A percentile compares a stretch with the other conserved stretches of the same genome.
phyloP scores from a whole-genome alignment of 2,329 filamentous ascomycete genomes.

The Fusarium verticillioides region DNA sequence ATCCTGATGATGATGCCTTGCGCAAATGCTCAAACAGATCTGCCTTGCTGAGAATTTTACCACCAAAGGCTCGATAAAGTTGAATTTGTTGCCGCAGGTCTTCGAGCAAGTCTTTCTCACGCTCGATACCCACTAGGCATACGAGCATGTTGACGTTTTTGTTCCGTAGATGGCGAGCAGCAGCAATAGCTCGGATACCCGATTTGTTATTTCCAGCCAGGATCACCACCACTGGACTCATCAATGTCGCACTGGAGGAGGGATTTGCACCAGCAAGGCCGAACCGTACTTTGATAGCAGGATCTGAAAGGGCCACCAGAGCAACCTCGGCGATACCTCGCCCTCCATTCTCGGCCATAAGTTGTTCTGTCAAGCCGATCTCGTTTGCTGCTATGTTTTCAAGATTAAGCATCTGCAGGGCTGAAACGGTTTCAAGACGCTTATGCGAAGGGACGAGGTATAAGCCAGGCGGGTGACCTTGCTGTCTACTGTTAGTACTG shows the following conservation, averaged over 20 bases:
- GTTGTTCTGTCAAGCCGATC: slow-evolving; percentile 85
- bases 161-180: slow-evolving; percentile 86
- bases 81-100: slow-evolving; percentile 84
- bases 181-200: slow-evolving; percentile 84
- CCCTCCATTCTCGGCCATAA: slow-evolving; percentile 92
- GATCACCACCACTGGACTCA: slow-evolving; percentile 68
- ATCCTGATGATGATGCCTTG: slow-evolving; percentile 53
- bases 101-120: slow-evolving; percentile 82
- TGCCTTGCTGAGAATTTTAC: slow-evolving; percentile 72
- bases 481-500: slow-evolving; percentile 51
- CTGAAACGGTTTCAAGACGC: slow-evolving; percentile 71
- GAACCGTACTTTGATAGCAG: slow-evolving; percentile 66
- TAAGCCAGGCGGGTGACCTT: slow-evolving; percentile 57
- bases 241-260: slow-evolving; percentile 45
- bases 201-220: slow-evolving; percentile 97
- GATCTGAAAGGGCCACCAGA: slow-evolving; percentile 73
- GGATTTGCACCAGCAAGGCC: slow-evolving; percentile 55
- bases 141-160: slow-evolving; percentile 84
- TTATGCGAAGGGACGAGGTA: slow-evolving; percentile 66
- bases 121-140: slow-evolving; percentile 85
- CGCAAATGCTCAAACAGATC: slow-evolving; percentile 71
- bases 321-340: slow-evolving; percentile 89
- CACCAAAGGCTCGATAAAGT: slow-evolving; percentile 85
- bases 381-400: slow-evolving; percentile 92
- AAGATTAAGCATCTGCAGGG: slow-evolving; percentile 89